These are phyloP conservation scores for Phytophthora parvispora DNA, from an alignment of 352 stramenopile species.

Conservation along the genomic window DNA sequence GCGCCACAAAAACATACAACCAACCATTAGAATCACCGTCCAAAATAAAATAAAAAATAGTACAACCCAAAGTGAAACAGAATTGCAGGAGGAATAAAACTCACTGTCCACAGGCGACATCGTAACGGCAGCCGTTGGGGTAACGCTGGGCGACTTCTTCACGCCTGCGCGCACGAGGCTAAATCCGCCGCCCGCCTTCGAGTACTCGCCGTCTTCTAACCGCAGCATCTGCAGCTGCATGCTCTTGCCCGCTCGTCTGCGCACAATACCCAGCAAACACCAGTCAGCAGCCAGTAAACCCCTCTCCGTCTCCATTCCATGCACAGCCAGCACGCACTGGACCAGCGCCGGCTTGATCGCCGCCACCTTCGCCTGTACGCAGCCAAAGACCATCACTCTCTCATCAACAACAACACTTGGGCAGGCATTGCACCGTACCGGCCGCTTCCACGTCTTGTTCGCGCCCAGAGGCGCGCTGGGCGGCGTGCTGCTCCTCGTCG, in stretches of 20 bases:
- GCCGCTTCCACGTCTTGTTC: conserved; percentile 47
- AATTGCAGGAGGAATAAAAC: conserved; percentile 8
- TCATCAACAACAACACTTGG: not conserved
- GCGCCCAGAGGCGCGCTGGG: not conserved
- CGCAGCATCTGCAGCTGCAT: conserved; percentile 66
- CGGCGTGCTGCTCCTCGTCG: not conserved
- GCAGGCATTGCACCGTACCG: no score
- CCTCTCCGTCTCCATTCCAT: not conserved
- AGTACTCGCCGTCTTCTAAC: conserved; percentile 77
- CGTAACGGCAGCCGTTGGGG: not conserved
- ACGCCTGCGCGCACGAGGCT: conserved; percentile 71
- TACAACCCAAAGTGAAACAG: not conserved
- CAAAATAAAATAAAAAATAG: not conserved
- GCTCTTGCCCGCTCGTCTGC: conserved; percentile 29
- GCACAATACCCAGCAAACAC: not conserved
- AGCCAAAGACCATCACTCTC: conserved; percentile 6
- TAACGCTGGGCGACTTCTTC: no score
- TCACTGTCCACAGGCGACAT: no score
- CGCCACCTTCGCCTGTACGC: conserved; percentile 39
- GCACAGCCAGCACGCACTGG: not conserved
- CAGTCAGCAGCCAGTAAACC: not conserved
- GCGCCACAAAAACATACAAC: not conserved
- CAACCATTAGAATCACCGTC: not conserved
- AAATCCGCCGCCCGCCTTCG: conserved; percentile 80
- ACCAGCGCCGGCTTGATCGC: conserved; percentile 13